Evolutionary conservation across 352 stramenopile genomes (phyloP), one percentile per base, ranked within the genome.

Genomic region (Blastocystis sp.): DNA sequence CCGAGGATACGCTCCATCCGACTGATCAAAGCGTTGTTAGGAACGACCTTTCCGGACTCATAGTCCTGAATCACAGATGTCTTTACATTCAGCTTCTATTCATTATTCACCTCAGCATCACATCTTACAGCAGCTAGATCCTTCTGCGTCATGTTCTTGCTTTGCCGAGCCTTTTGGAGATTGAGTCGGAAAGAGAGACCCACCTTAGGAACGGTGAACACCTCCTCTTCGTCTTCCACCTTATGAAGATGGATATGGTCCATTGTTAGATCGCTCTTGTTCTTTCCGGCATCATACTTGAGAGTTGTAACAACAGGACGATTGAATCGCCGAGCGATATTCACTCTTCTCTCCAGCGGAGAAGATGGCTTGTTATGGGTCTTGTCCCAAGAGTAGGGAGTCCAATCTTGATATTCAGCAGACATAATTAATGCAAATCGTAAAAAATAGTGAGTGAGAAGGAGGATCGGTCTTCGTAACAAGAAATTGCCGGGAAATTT

Each of bases 111-210:
- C 63, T n/a, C 48, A 24, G 8, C n/a, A 79, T 32, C 29, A 87
- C 1, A 11, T 6, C 85, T 85, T 61, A 89, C 78, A 48, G 94
- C 97, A 4, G 93, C 95, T 48, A 98, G 90, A 84, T 97, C 91
- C 87, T 98, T 98, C 91, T 98, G 95, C 27, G 94, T 97, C 93
- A 97, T 94, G 89, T 97, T 97, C 89, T 98, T 98, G 14, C 92
- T 94, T 81, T 91, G 94, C 16, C 95, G 93, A 21, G 94, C 95
- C 89, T 98, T 87, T 24, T 86, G 51, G 84, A 67, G 8, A 84
- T 48, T 27, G 61, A 88, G 48, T 27, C 81, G 49, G 42, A 86
- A 86, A 14, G 36, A 64, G 32, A 86, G 36, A 54, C 29, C 56
- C 8, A 75, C 38, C 24, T 42, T 89, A 89, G 89, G 87, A 92